Percentiles rank a stretch among this genome's conserved stretches.
Evolutionary conservation across 1,139 yeast genomes (phyloP).

Genomic region (Ogataea hybrid): DNA sequence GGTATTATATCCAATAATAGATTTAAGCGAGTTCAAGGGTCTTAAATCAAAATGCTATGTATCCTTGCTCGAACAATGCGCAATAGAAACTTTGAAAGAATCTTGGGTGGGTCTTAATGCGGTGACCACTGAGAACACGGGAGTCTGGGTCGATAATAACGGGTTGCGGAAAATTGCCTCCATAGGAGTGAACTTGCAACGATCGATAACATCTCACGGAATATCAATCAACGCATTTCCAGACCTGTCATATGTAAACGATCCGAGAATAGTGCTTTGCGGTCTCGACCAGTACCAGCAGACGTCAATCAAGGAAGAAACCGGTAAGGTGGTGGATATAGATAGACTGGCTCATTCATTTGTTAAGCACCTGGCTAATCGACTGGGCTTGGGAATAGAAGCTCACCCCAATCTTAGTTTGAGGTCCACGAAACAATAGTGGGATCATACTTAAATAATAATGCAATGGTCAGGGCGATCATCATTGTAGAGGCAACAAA

Average conservation of each 20-base stretch:
- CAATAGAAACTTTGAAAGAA: conserved; percentile 48
- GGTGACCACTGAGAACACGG: conserved; percentile 69
- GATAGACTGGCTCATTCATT: conserved; percentile 2
- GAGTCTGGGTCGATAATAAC: conserved; percentile 62
- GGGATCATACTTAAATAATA: neutral
- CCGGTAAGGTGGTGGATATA: conserved; percentile 2
- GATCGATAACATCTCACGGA: conserved; percentile 89
- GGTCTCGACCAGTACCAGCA: conserved; percentile 67
- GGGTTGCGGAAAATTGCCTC: conserved; percentile 71
- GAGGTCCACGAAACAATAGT: neutral
- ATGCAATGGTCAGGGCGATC: too few species aligned
- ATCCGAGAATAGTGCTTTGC: conserved; percentile 68
- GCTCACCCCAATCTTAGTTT: neutral
- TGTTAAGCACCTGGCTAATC: conserved; percentile 1
- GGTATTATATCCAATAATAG: conserved; percentile 81
- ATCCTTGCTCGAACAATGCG: conserved; percentile 61
- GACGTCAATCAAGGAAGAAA: conserved; percentile 40
- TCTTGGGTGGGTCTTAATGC: conserved; percentile 40
- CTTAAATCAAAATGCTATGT: conserved; percentile 78
- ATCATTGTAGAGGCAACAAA: too few species aligned
- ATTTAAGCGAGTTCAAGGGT: conserved; percentile 57
- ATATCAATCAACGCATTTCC: conserved; percentile 78
- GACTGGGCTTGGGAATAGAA: neutral
- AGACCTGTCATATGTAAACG: conserved; percentile 67
- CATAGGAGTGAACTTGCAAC: conserved; percentile 81